phyloP scores from a whole-genome alignment of 257 asterid species.

The Ehretia macrophylla region DNA sequence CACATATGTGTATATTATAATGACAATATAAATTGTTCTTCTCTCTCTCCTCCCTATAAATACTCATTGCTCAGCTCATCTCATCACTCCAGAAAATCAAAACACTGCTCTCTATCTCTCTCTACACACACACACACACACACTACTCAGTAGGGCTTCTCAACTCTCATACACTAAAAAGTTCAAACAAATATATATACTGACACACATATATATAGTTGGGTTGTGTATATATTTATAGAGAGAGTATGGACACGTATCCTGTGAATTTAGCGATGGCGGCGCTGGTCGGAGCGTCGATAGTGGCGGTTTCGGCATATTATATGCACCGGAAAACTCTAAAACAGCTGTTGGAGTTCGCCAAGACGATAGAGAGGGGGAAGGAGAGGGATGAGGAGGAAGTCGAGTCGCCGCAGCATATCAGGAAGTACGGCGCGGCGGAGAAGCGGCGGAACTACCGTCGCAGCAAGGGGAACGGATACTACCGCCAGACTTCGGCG shows the following conservation, averaged over 20 bases:
- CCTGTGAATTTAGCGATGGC: constrained; percentile 88
- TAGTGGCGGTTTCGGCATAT: constrained; percentile 86
- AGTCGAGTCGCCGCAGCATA: constrained; percentile 35
- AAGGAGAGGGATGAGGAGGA: constrained; percentile 29
- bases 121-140: too few relatives aligned
- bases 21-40: not conserved
- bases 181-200: not conserved
- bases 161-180: not conserved
- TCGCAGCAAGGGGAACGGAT: constrained; percentile 43
- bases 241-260: constrained; percentile 52
- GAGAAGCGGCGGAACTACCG: constrained; percentile 36
- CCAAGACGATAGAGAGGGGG: constrained; percentile 69
- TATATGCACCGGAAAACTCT: constrained; percentile 90
- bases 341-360: constrained; percentile 72
- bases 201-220: not conserved
- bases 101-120: constrained; percentile 1
- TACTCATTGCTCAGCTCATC: not conserved
- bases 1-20: too few relatives aligned
- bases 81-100: not conserved
- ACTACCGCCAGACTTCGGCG: constrained; percentile 50
- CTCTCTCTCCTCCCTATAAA: not conserved
- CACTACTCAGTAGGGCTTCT: too few relatives aligned
- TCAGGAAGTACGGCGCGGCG: constrained; percentile 31
- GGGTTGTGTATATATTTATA: not conserved
- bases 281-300: constrained; percentile 86